These are phyloP conservation scores for Cubamyces lactineus DNA, from an alignment of 768 basidiomycete genomes.

Conservation along the genomic window DNA sequence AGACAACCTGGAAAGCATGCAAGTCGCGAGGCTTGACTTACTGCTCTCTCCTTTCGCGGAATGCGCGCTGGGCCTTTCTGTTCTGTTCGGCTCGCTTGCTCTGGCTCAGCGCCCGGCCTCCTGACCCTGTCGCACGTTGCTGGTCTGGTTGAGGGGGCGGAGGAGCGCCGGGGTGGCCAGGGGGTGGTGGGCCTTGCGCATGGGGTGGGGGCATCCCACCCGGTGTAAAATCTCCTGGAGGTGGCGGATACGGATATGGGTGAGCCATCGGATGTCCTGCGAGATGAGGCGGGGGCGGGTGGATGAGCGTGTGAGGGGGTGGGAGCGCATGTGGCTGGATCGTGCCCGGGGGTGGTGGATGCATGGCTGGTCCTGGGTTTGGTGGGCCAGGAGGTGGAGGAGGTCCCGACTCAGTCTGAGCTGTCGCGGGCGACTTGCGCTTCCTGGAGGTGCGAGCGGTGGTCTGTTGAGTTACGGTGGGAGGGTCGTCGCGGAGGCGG, in stretches of 20 bases:
- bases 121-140: constrained; percentile 13
- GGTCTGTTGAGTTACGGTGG: constrained; percentile 38
- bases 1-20: constrained; percentile 14
- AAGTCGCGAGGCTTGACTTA: constrained; percentile 42
- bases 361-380: constrained; percentile 43
- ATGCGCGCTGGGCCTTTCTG: constrained; percentile 90
- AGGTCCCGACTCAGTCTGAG: constrained; percentile 33
- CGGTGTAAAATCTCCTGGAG: constrained; percentile 56
- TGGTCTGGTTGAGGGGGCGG: constrained; percentile 24
- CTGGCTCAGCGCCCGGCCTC: constrained; percentile 66
- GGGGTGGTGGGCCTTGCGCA: constrained; percentile 31
- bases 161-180: constrained; percentile 19
- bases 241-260: constrained; percentile 46
- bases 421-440: constrained; percentile 66
- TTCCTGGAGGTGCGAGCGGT: constrained; percentile 56
- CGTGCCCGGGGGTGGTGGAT: constrained; percentile 44
- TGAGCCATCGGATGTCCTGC: constrained; percentile 25
- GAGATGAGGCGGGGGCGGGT: constrained; percentile 35
- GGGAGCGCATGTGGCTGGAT: constrained; percentile 44
- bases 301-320: constrained; percentile 40
- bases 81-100: constrained; percentile 95
- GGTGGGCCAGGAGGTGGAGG: constrained; percentile 40
- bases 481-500: constrained; percentile 63
- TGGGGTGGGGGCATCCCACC: constrained; percentile 46
- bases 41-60: constrained; percentile 89